Percentiles rank a stretch among this genome's conserved stretches.
These are phyloP conservation scores for Haplosporangium sp. DNA, from an alignment of 371 early-diverging fungal genomes.

Conservation along the genomic window DNA sequence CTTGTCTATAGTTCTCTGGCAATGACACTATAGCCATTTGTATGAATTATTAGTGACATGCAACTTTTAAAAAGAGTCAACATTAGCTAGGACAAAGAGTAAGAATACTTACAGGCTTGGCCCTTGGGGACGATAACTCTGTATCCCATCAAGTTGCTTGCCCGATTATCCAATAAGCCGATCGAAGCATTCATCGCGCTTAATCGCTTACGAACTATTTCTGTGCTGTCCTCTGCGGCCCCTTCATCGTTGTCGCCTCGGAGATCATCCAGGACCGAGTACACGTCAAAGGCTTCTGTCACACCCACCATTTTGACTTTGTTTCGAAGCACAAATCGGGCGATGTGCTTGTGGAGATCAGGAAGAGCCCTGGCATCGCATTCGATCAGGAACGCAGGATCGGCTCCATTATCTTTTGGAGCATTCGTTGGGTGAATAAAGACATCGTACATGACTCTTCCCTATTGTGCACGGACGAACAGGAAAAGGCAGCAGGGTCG, in stretches of 20 bases:
- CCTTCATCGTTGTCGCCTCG: neutral
- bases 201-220: slow-evolving; percentile 18
- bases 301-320: slow-evolving; percentile 78
- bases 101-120: slow-evolving; percentile 24
- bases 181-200: slow-evolving; percentile 45
- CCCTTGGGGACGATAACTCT: slow-evolving; percentile 41
- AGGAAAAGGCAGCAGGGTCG: neutral
- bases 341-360: slow-evolving; percentile 73
- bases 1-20: slow-evolving; percentile 33
- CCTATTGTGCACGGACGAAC: slow-evolving; percentile 54
- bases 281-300: slow-evolving; percentile 66
- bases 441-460: slow-evolving; percentile 90
- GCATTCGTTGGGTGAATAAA: slow-evolving; percentile 86
- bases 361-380: slow-evolving; percentile 65
- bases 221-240: neutral
- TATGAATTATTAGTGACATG: too few species aligned
- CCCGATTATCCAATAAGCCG: slow-evolving; percentile 59
- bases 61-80: too few species aligned
- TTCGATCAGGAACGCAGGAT: slow-evolving; percentile 82
- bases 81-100: too few species aligned
- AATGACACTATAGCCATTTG: slow-evolving; percentile 22
- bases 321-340: slow-evolving; percentile 81
- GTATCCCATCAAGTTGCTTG: slow-evolving; percentile 52
- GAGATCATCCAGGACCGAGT: slow-evolving; percentile 59
- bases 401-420: slow-evolving; percentile 62